Evolutionary conservation across 257 asterid genomes (phyloP).

Genomic region (Rehmannia glutinosa): DNA sequence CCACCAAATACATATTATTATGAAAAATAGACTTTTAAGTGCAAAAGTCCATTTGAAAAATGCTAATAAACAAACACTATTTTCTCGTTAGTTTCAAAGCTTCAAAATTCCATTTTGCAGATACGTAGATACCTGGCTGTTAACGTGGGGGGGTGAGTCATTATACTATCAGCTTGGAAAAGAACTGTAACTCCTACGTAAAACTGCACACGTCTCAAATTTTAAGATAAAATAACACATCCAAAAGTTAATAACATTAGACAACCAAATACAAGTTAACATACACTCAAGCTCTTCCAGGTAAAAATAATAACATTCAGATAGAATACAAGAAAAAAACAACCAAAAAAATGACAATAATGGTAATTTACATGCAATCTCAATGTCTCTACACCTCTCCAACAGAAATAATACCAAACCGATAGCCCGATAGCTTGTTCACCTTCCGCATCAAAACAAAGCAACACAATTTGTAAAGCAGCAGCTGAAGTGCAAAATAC

Average conservation of each 20-base stretch:
- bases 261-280: constrained; percentile 21
- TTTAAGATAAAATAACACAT: not conserved
- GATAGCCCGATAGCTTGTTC: constrained; percentile 6
- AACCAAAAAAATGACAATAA: constrained; percentile 6
- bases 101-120: too few species aligned
- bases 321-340: not conserved
- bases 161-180: too few species aligned
- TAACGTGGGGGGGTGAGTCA: too few species aligned
- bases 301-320: constrained; percentile 5
- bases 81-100: too few species aligned
- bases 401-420: constrained; percentile 16
- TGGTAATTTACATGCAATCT: constrained; percentile 27
- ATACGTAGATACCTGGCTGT: not conserved
- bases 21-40: too few species aligned
- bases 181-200: too few species aligned
- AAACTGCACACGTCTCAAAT: not conserved
- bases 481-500: constrained; percentile 14
- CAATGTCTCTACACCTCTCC: constrained; percentile 27
- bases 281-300: constrained; percentile 20
- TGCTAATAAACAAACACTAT: too few species aligned
- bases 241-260: constrained; percentile 5
- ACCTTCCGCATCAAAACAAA: constrained; percentile 21
- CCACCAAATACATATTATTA: too few species aligned
- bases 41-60: too few species aligned
- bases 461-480: constrained; percentile 11